Base-by-base conservation (phyloP, 1,284 basidiomycete genomes). In the Thecaphora thlaspeos region DNA sequence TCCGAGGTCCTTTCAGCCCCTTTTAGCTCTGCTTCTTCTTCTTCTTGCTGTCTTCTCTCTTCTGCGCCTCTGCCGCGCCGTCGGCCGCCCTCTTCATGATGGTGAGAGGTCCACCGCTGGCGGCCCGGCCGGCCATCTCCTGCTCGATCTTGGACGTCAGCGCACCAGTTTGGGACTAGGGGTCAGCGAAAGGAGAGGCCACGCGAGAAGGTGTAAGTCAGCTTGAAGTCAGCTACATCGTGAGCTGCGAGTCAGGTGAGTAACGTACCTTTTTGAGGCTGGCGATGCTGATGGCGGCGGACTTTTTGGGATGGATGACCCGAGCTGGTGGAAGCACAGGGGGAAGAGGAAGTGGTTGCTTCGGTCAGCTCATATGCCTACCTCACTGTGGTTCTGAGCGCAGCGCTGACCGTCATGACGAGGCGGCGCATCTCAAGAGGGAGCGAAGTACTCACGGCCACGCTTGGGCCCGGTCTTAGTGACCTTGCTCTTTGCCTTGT, bases 51-150 rank as follows among this genome's bases (percentile, higher is more conserved):
- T 61, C 54, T 21, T 11, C 26, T 11, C 26, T 11, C 26, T 28
- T 28, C 26, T 28, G 26, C 26, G 26, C 26, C 26, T 28, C 26
- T 5, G 11, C 7, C 11, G 26, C 26, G 19, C 83, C 85, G 42
- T 96, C 96, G 81, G 93, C 89, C 36, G 84, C 97, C 68, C 90
- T 91, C 41, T 94, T 91, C 37, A 85, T 97, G 73, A 96, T 93
- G 28, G 91, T 91, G 18, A 69, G 48, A 5, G 66, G 66, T 2
- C 66, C 66, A 36, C 66, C 66, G 24, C 61, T 61, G 32, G 59
- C 50, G 1, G 66, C 66, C 24, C 66, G 41, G 43, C 62, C 55
- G 36, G 61, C 66, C 66, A 69, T 69, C 44, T 69, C 66, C 30
- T 57, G 50, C 46, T 69, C 66, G 44, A 69, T 69, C 38, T 55